Conservation (phyloP, 805 yeast species). For the Torulaspora maleeae region DNA sequence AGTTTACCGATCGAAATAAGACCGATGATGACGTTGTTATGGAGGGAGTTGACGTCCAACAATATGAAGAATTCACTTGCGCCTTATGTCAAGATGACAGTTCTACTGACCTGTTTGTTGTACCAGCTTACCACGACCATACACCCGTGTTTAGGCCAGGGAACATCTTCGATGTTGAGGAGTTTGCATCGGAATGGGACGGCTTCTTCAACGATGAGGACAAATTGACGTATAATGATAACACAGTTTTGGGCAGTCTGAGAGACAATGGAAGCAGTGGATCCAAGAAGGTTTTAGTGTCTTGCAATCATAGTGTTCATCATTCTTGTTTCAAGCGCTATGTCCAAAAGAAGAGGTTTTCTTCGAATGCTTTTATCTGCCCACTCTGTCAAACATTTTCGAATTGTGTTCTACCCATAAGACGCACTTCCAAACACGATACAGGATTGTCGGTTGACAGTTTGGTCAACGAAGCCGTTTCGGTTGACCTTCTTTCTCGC, state of each 20-base stretch:
- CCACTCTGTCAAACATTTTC: conserved; percentile 83
- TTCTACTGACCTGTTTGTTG: conserved; percentile 49
- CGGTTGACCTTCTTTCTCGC: conserved; percentile 12
- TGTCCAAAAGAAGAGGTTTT: conserved; percentile 54
- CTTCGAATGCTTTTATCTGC: conserved; percentile 72
- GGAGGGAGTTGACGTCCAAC: conserved; percentile 32
- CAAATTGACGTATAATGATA: conserved; percentile 20
- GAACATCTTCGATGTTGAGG: conserved; percentile 26
- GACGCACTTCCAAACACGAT: conserved; percentile 13
- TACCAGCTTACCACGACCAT: conserved; percentile 48
- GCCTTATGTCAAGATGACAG: conserved; percentile 57
- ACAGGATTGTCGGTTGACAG: conserved; percentile 11
- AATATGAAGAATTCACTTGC: conserved; percentile 40
- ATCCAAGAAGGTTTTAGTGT: conserved; percentile 46
- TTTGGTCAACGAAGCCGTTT: conserved; percentile 7
- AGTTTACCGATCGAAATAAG: conserved; percentile 20
- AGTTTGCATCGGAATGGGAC: conserved; percentile 30
- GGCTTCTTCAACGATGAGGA: conserved; percentile 30
- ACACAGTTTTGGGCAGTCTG: conserved; percentile 17
- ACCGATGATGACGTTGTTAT: conserved; percentile 41
- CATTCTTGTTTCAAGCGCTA: conserved; percentile 67
- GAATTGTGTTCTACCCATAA: conserved; percentile 31
- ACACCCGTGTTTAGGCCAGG: conserved; percentile 48
- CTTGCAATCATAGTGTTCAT: conserved; percentile 96
- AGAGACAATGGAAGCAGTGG: conserved; percentile 17